These are phyloP conservation scores for Saposhnikovia divaricata DNA, from an alignment of 129 eudicot species.

Conservation along the genomic window DNA sequence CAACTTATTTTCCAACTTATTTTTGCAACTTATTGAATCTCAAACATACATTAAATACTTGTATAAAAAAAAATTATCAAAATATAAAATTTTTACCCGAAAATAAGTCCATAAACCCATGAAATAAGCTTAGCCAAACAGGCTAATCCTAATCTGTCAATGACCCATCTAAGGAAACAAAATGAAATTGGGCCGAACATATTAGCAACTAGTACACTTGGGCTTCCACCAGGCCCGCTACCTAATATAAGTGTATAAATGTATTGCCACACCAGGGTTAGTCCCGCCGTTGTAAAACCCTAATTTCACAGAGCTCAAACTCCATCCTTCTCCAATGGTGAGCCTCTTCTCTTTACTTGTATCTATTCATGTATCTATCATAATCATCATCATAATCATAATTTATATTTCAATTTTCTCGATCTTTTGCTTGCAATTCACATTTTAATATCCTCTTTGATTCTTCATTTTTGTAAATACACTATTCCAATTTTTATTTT, in stretches of 20 bases:
- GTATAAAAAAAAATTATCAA: no score
- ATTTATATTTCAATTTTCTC: neutral
- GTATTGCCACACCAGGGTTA: neutral
- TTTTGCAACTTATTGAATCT: no score
- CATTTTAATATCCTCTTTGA: no score
- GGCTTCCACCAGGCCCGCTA: neutral
- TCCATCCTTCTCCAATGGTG: neutral
- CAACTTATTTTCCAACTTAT: no score
- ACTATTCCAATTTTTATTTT: neutral
- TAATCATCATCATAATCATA: neutral
- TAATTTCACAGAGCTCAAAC: neutral
- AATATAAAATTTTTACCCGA: no score
- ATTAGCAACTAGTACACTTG: neutral
- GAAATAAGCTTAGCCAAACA: no score
- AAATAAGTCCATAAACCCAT: no score
- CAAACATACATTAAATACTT: no score
- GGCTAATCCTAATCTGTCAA: no score
- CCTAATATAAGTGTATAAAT: neutral
- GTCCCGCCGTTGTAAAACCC: conserved; percentile 2
- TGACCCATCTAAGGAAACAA: neutral
- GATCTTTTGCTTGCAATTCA: no score
- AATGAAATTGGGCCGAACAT: neutral
- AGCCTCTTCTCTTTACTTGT: neutral
- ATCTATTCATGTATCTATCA: neutral
- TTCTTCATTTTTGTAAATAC: neutral